phyloP scores from a whole-genome alignment of 2,329 filamentous ascomycete genomes.

The Aspergillus ustus region DNA sequence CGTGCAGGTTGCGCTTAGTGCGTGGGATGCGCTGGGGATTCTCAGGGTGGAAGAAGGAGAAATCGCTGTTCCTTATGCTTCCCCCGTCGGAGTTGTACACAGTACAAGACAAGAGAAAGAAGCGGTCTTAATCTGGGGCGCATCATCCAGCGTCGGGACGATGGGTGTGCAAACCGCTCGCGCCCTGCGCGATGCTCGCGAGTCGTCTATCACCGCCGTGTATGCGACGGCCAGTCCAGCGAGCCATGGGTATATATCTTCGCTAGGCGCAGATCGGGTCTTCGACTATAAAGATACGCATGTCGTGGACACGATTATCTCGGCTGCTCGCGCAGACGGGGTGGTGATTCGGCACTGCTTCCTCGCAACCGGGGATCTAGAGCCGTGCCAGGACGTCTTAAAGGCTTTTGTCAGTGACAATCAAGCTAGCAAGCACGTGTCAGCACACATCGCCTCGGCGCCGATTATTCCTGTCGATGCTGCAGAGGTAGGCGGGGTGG shows the following conservation, averaged over 20 bases:
- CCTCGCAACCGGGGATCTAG: constrained; percentile 45
- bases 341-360: constrained; percentile 48
- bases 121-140: constrained; percentile 51
- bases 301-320: constrained; percentile 38
- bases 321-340: constrained; percentile 42
- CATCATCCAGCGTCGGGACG: constrained; percentile 50
- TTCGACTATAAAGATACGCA: constrained; percentile 46
- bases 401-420: constrained; percentile 33
- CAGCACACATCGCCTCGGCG: constrained; percentile 45
- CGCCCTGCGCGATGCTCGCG: constrained; percentile 39
- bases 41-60: constrained; percentile 23
- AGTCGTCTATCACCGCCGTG: constrained; percentile 43
- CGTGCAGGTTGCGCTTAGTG: constrained; percentile 41
- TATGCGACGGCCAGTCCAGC: constrained; percentile 47
- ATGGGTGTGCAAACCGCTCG: constrained; percentile 51
- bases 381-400: constrained; percentile 44
- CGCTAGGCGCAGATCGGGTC: constrained; percentile 40
- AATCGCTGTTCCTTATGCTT: constrained; percentile 6
- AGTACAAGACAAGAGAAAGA: constrained; percentile 29
- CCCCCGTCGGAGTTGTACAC: background rate
- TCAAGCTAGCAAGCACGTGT: background rate
- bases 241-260: constrained; percentile 41
- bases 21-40: constrained; percentile 48
- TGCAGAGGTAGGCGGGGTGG: constrained; percentile 37
- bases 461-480: constrained; percentile 38